Percentiles rank a stretch among this genome's conserved stretches.
Evolutionary conservation across 23 red algal genomes (phyloP).

Genomic region (Cyanidioschyzon merolae): DNA sequence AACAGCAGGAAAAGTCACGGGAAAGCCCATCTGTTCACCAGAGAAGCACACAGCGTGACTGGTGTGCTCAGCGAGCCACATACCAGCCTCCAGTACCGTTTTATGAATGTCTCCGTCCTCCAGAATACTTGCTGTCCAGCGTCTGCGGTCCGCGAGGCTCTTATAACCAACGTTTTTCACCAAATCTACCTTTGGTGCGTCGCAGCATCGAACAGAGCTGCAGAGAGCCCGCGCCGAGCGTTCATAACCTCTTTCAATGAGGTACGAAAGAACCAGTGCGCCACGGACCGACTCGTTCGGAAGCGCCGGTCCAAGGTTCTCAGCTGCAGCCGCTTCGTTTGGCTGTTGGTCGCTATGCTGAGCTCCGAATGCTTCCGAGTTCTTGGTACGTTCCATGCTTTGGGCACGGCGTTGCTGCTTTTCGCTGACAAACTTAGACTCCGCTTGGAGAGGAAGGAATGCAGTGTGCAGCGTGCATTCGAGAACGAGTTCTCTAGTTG

Average conservation of each 20-base stretch:
- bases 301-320: too few species aligned
- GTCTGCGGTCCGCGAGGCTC: background rate
- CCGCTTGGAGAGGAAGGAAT: too few species aligned
- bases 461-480: too few species aligned
- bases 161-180: background rate
- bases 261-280: background rate
- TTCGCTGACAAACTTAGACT: too few species aligned
- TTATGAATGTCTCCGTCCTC: background rate
- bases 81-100: background rate
- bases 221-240: background rate
- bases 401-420: too few species aligned
- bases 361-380: too few species aligned
- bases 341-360: too few species aligned
- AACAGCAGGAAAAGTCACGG: background rate
- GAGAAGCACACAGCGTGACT: background rate
- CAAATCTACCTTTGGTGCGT: background rate
- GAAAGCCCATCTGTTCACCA: background rate
- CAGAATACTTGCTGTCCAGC: background rate
- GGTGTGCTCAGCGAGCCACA: background rate
- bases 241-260: background rate
- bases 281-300: background rate
- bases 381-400: too few species aligned
- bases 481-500: too few species aligned
- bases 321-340: too few species aligned
- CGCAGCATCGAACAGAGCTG: background rate